These are phyloP conservation scores for Alisma plantagoaquatica DNA, from an alignment of 106 monocot species.

Conservation along the genomic window DNA sequence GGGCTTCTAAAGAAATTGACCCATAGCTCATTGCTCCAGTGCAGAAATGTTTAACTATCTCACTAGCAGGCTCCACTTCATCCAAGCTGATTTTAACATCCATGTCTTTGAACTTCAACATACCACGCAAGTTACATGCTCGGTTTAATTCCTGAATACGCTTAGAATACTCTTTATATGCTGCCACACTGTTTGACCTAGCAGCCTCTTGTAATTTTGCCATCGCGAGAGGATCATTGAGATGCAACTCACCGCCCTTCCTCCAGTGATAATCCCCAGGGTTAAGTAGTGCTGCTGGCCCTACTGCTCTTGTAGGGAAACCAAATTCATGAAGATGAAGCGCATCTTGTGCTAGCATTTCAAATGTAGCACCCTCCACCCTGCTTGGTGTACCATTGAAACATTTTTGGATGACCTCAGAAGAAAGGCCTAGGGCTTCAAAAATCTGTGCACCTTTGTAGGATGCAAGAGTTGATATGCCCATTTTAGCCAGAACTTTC, in stretches of 20 bases:
- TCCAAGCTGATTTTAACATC: slow-evolving; percentile 58
- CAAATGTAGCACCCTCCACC: slow-evolving; percentile 95
- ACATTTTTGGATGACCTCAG: slow-evolving; percentile 84
- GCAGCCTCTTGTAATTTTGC: slow-evolving; percentile 98
- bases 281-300: slow-evolving; percentile 73
- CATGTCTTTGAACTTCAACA: slow-evolving; percentile 88
- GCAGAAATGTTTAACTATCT: slow-evolving; percentile 90
- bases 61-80: slow-evolving; percentile 87
- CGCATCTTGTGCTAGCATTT: slow-evolving; percentile 85
- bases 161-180: slow-evolving; percentile 89
- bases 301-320: slow-evolving; percentile 73
- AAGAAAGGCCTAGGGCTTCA: slow-evolving; percentile 96
- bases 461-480: slow-evolving; percentile 94
- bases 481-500: slow-evolving; percentile 99
- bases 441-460: slow-evolving; percentile 99
- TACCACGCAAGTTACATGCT: slow-evolving; percentile 83
- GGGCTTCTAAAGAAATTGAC: slow-evolving; percentile 95
- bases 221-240: slow-evolving; percentile 98
- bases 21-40: slow-evolving; percentile 99
- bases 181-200: slow-evolving; percentile 75
- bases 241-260: slow-evolving; percentile 93
- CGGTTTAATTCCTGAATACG: slow-evolving; percentile 87
- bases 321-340: slow-evolving; percentile 83
- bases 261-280: slow-evolving; percentile 99
- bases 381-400: slow-evolving; percentile 94